phyloP scores from a whole-genome alignment of 306 rosid genomes.

The Carpinus fangiana region DNA sequence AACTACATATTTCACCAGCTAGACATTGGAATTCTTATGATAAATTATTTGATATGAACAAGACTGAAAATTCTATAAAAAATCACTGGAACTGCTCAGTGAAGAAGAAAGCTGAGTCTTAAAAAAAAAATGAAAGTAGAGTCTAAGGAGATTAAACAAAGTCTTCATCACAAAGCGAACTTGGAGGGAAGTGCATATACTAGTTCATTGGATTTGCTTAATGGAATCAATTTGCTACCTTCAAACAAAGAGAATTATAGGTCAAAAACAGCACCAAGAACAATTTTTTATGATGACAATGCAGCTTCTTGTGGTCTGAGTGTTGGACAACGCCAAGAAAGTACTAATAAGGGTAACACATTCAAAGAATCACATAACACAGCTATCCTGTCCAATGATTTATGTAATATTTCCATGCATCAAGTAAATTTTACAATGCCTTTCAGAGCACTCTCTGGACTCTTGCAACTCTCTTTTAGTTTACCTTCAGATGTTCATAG shows the following conservation, averaged over 20 bases:
- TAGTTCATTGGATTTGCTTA: background rate
- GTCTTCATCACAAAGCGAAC: constrained; percentile 1
- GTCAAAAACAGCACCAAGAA: background rate
- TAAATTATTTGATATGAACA: constrained; percentile 13
- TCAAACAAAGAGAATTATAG: too few relatives aligned
- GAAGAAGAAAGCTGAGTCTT: constrained; percentile 23
- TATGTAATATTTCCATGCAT: background rate
- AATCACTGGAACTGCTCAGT: constrained; percentile 47
- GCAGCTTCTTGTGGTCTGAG: background rate
- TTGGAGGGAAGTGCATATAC: background rate
- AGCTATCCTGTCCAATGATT: background rate
- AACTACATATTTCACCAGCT: too few relatives aligned
- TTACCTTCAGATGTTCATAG: background rate
- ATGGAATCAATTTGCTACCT: too few relatives aligned
- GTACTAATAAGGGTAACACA: background rate
- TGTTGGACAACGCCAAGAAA: background rate
- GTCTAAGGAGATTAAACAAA: constrained; percentile 8
- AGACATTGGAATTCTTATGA: background rate
- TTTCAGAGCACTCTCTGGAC: background rate
- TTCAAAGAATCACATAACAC: background rate
- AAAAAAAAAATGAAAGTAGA: too few relatives aligned
- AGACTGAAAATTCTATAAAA: constrained; percentile 51
- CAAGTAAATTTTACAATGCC: background rate
- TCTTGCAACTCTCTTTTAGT: background rate
- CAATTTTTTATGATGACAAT: background rate